Conservation (phyloP, 2,329 filamentous ascomycete genomes). For the Remersonia thermophila region DNA sequence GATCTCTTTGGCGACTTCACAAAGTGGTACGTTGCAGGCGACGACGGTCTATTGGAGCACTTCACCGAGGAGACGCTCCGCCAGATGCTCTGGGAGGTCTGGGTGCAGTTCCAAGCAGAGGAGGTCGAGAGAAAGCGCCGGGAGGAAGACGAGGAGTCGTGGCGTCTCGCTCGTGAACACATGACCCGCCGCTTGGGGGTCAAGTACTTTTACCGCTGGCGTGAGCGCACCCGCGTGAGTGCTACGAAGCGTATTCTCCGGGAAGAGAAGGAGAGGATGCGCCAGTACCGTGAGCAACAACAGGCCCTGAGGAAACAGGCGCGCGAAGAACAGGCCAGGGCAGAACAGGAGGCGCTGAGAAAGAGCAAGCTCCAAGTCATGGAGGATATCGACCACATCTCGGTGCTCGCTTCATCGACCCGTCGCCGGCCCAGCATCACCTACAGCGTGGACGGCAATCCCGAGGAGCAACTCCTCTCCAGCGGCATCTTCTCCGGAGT, state of each 20-base stretch:
- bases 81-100: constrained; percentile 31
- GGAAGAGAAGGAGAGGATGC: constrained; percentile 38
- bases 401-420: constrained; percentile 14
- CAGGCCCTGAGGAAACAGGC: constrained; percentile 10
- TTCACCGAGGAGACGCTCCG: constrained; percentile 35
- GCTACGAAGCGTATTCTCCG: constrained; percentile 38
- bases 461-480: constrained; percentile 28
- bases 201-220: constrained; percentile 47
- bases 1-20: constrained; percentile 39
- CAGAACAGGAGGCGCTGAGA: constrained; percentile 18
- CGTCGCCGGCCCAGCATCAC: constrained; percentile 7
- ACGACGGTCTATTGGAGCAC: constrained; percentile 39
- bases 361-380: constrained; percentile 21
- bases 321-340: constrained; percentile 20
- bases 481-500: constrained; percentile 31
- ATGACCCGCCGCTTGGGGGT: constrained; percentile 36
- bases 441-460: constrained; percentile 15
- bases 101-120: constrained; percentile 27
- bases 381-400: constrained; percentile 22
- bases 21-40: constrained; percentile 42
- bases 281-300: constrained; percentile 30
- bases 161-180: constrained; percentile 36
- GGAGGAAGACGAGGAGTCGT: constrained; percentile 37
- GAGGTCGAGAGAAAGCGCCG: constrained; percentile 29
- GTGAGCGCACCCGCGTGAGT: constrained; percentile 33